phyloP scores from a whole-genome alignment of 768 basidiomycete species.

The Kwoniella sp. region DNA sequence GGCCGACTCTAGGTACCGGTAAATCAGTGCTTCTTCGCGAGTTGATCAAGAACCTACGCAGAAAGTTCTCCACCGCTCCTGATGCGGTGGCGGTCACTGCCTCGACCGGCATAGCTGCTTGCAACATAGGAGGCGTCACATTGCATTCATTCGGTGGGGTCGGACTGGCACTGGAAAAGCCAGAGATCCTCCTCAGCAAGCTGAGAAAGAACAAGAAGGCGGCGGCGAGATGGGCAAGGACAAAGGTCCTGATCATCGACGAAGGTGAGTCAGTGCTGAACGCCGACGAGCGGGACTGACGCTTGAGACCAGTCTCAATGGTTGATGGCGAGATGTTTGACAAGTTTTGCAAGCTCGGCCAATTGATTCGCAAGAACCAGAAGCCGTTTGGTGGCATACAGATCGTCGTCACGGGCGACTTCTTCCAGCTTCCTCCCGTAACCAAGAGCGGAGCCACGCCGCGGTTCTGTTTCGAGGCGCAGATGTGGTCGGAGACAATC shows the following conservation, averaged over 20 bases:
- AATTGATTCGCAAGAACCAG: slow-evolving; percentile 58
- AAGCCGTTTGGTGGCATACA: slow-evolving; percentile 92
- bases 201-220: slow-evolving; percentile 82
- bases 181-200: slow-evolving; percentile 61
- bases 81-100: slow-evolving; percentile 91
- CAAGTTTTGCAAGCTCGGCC: slow-evolving; percentile 72
- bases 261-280: slow-evolving; percentile 59
- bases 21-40: slow-evolving; percentile 92
- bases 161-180: slow-evolving; percentile 69
- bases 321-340: slow-evolving; percentile 79
- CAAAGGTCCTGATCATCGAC: slow-evolving; percentile 80
- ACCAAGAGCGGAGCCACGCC: slow-evolving; percentile 59
- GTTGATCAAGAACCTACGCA: slow-evolving; percentile 72
- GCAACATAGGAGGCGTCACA: slow-evolving; percentile 93
- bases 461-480: slow-evolving; percentile 90
- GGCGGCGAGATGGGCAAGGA: slow-evolving; percentile 69
- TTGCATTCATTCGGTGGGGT: slow-evolving; percentile 95
- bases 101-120: slow-evolving; percentile 93
- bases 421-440: slow-evolving; percentile 96
- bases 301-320: slow-evolving; percentile 74
- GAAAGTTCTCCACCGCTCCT: slow-evolving; percentile 55
- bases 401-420: slow-evolving; percentile 90
- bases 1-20: slow-evolving; percentile 75
- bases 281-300: background rate
- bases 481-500: slow-evolving; percentile 68